These are phyloP conservation scores for Entamoeba invadens DNA, from an alignment of 208 protist genomes.

Conservation along the genomic window DNA sequence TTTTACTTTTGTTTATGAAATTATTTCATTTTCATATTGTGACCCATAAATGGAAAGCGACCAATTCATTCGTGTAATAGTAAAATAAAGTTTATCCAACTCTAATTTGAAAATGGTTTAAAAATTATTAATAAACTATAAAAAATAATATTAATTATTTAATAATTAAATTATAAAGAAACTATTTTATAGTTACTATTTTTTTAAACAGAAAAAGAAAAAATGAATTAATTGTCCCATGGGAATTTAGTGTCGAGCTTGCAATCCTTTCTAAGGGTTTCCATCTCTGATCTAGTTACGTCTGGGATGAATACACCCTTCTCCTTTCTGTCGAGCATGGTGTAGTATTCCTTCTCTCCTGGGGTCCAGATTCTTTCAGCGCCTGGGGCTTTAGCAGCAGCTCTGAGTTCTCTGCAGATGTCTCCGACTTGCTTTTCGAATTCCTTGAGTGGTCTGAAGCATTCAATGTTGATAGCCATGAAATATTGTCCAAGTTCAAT, in stretches of 20 bases:
- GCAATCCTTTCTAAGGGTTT: neutral
- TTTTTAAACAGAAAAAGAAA: neutral
- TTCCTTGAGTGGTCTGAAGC: neutral
- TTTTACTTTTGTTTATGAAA: too few relatives aligned
- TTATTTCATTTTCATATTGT: too few relatives aligned
- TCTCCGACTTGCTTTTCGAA: constrained; percentile 11
- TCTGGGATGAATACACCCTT: constrained; percentile 4
- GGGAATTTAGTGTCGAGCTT: neutral
- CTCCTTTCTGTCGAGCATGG: neutral
- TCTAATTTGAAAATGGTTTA: too few relatives aligned
- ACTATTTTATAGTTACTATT: too few relatives aligned
- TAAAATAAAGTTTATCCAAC: too few relatives aligned
- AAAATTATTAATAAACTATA: too few relatives aligned
- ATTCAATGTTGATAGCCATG: constrained; percentile 5
- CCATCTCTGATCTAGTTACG: neutral
- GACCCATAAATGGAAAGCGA: too few relatives aligned
- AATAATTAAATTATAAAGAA: too few relatives aligned
- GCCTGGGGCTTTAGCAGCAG: constrained; percentile 13
- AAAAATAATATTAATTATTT: too few relatives aligned
- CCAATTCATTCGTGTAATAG: too few relatives aligned
- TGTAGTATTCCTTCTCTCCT: constrained; percentile 23
- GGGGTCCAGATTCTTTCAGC: constrained; percentile 3
- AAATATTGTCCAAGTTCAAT: constrained; percentile 28
- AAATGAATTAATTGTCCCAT: neutral
- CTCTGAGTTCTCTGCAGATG: constrained; percentile 12